A percentile compares a stretch with the other conserved stretches of the same genome.
Conservation (phyloP, 2,329 filamentous ascomycete genomes). For the Dothistroma pini region DNA sequence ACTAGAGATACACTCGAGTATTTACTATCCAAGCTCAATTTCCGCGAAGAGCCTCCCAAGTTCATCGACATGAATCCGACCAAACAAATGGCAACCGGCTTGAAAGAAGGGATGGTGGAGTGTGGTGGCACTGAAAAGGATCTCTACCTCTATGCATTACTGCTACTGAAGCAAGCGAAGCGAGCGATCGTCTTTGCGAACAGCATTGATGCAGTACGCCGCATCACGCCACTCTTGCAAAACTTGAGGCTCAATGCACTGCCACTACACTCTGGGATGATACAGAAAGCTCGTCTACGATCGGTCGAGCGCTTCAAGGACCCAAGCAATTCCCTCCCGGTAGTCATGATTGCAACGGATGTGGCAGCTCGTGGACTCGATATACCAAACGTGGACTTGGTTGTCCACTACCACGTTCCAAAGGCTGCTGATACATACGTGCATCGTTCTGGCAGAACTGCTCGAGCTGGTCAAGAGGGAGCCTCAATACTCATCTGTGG, state of each 20-base stretch:
- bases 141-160: constrained; percentile 83
- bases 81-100: constrained; percentile 78
- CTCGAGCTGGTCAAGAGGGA: constrained; percentile 73
- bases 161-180: constrained; percentile 75
- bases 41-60: constrained; percentile 76
- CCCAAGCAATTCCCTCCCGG: constrained; percentile 44
- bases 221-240: constrained; percentile 77
- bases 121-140: constrained; percentile 96
- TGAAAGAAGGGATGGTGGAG: constrained; percentile 88
- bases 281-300: constrained; percentile 89
- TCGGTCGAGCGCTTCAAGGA: constrained; percentile 85
- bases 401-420: constrained; percentile 94
- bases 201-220: constrained; percentile 87
- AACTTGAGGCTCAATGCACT: constrained; percentile 73
- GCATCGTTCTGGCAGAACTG: constrained; percentile 90
- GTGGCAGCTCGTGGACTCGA: constrained; percentile 92
- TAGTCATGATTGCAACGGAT: constrained; percentile 83
- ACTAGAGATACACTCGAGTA: constrained; percentile 71
- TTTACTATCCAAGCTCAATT: constrained; percentile 82
- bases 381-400: constrained; percentile 81
- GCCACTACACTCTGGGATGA: constrained; percentile 88
- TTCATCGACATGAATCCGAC: constrained; percentile 90
- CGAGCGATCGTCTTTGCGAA: constrained; percentile 92
- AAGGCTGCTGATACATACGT: constrained; percentile 91
- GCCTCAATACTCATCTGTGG: constrained; percentile 84